Conservation (phyloP, 1,284 basidiomycete genomes). For the Ceratobasidium sp. region DNA sequence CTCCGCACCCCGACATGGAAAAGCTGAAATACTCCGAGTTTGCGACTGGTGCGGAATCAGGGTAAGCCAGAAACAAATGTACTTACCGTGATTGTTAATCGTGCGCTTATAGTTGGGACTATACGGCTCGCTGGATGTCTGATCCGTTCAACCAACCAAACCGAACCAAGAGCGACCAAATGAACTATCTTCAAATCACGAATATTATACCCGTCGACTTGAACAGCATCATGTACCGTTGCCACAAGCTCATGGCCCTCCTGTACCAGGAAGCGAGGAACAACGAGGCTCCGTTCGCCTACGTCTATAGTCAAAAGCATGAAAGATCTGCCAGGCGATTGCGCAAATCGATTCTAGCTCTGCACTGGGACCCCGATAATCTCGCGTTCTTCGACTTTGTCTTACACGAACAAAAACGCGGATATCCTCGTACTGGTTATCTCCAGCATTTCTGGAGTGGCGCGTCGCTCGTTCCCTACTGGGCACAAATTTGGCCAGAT, state of each 20-base stretch:
- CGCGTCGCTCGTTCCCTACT: conserved; percentile 87
- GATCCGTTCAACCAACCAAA: background rate
- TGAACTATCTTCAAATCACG: conserved; percentile 58
- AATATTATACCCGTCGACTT: conserved; percentile 83
- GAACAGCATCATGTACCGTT: conserved; percentile 85
- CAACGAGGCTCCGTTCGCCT: conserved; percentile 58
- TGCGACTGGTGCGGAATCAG: conserved; percentile 15
- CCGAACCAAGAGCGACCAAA: background rate
- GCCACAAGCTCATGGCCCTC: conserved; percentile 72
- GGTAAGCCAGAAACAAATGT: background rate
- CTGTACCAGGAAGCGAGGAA: conserved; percentile 68
- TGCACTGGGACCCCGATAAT: too few relatives aligned
- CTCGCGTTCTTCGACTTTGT: too few relatives aligned
- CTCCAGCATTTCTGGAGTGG: conserved; percentile 68
- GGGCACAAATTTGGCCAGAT: conserved; percentile 88
- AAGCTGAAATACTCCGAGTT: conserved; percentile 1
- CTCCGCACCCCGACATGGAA: background rate
- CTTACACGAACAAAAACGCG: conserved; percentile 36
- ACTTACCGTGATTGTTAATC: background rate
- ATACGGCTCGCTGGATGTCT: conserved; percentile 12
- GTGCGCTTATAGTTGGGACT: conserved; percentile 8
- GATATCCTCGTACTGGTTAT: conserved; percentile 55
- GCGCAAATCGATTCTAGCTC: conserved; percentile 81
- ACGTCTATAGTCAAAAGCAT: conserved; percentile 50
- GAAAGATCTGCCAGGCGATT: conserved; percentile 68